Base-by-base conservation (phyloP, 75 land plant genomes). In the Pinus albicaulis region DNA sequence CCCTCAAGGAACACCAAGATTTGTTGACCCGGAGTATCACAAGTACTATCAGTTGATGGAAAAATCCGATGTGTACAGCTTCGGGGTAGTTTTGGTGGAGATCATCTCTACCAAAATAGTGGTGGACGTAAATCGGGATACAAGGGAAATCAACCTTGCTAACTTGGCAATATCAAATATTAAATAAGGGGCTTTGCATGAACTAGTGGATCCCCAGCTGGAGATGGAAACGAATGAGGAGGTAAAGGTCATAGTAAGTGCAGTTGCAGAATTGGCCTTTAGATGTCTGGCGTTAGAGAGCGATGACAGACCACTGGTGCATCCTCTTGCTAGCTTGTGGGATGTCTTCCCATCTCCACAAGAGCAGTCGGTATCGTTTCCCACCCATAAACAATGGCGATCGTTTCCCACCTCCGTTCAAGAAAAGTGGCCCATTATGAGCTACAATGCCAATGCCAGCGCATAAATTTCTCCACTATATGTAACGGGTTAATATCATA, bases 11-110 rank as follows among this genome's bases (percentile, higher is more conserved):
- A 89, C 88, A 15, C 83, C 82, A 23, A 88, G 91, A 7, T 89
- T 86, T 73, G 77, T 89, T 61, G 91, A 89, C 71, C 91, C 91
- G 3, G 89, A 89, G 78, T 89, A 89, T 61, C 89, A 88, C 69
- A 77, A 88, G 19, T 81, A 86, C 77, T 90, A 86, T 56, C 88
- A 86, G 68, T 81, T 91, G n/a, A 91, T 90, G 0, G 93, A 91
- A 57, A 91, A 91, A 66, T 85, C 88, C 7, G 93, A 91, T 79
- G 93, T 91, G 17, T 91, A 91, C 75, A 88, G 91, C 36, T 91
- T 88, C 72, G 91, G 91, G 5, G 90, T 26, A 31, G 91, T 89
- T 5, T n/a, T 89, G 57, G 81, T 89, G 57, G 91, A 89, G 59
- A 82, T 86, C 22, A 77, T 89, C 36, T 89, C 89, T 73, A 89